Evolutionary conservation across 257 asterid genomes (phyloP).

Genomic region (Nicotiana otophora): DNA sequence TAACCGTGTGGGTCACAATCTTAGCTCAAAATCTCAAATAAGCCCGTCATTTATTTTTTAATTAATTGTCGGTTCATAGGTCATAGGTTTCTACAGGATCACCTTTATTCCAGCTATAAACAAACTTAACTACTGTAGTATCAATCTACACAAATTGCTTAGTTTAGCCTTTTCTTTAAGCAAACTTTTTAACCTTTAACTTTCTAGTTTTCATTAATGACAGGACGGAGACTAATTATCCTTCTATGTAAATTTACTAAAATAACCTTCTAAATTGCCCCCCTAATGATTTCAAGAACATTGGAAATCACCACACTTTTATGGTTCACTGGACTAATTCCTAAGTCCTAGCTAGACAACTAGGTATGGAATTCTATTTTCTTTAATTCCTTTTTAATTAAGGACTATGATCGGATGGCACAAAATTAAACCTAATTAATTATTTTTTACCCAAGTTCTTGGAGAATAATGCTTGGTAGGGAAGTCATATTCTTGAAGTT

Average conservation of each 20-base stretch:
- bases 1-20: slow-evolving; percentile 24
- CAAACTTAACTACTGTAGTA: not conserved
- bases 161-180: not conserved
- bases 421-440: not conserved
- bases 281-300: not conserved
- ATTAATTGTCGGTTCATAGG: slow-evolving; percentile 1
- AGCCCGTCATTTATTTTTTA: slow-evolving; percentile 6
- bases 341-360: not conserved
- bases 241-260: not conserved
- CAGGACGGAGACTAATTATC: not conserved
- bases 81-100: not conserved
- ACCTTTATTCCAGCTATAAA: not conserved
- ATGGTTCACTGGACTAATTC: not conserved
- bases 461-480: not conserved
- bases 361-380: not conserved
- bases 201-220: not conserved
- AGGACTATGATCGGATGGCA: not conserved
- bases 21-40: not conserved
- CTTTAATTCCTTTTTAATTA: not conserved
- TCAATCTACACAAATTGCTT: not conserved
- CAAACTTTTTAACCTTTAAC: not conserved
- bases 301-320: not conserved
- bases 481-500: too few relatives aligned
- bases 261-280: not conserved
- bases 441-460: not conserved